Base-by-base conservation (phyloP, 2,329 filamentous ascomycete species). In the Trichoderma sp. region DNA sequence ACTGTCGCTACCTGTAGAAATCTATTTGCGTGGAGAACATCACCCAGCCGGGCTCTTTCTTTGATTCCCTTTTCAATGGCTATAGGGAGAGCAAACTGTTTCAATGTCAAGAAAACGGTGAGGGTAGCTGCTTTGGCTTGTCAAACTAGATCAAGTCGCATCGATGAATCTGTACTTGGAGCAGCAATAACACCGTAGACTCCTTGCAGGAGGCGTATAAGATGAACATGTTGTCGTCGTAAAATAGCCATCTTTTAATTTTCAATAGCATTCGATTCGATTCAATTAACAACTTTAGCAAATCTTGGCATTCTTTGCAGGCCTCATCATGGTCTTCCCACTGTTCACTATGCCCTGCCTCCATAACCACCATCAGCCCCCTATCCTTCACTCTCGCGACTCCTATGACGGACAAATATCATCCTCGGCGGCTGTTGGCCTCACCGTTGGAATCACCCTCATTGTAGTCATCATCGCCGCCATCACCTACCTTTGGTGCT, bases 261-360 rank as follows among this genome's bases (percentile, higher is more conserved):
- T 24, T 18, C 1, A 5, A n/a, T 49, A 56, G 26, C 21, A 30
- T 37, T 24, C 13, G 5, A 49, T 3, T n/a, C 52, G 32, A 54
- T 18, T 26, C 32, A 11, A 34, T 34, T n/a, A 14, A n/a, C 4
- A 59, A 13, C 24, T 11, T 16, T 11, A 61, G 24, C n/a, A 5
- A 32, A 0, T 8, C 39, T 1, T n/a, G 7, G 10, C 2, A 8
- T 5, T 5, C 13, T 5, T 18, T 61, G 6, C 13, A 68, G 18
- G 18, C 18, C 43, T 34, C 51, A 56, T 16, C 49, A 68, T 68
- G 66, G 28, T 56, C 37, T 60, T 68, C 16, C 58, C 66, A 10
- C 21, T 68, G 14, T 61, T 61, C 21, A 56, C 52, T 51, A 68
- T 68, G 59, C 66, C 59, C 26, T 63, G 58, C 49, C 58, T 68